Evolutionary conservation across 2,329 filamentous ascomycete genomes (phyloP).

Genomic region (Paramyrothecium roridum): DNA sequence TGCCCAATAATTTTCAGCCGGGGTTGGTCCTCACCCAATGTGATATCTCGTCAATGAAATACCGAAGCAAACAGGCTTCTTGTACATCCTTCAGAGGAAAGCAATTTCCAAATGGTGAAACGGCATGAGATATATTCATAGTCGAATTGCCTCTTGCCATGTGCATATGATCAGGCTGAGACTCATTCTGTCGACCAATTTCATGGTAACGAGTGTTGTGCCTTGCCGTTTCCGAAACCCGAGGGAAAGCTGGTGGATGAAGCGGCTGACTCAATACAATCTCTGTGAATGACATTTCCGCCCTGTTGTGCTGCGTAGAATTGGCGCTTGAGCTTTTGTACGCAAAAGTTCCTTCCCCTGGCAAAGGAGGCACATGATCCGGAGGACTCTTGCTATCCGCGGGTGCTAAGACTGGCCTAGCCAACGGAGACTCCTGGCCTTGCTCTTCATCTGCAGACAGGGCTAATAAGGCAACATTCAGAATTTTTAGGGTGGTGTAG

Average conservation of each 20-base stretch:
- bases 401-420: no score
- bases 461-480: no score
- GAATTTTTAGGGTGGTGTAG: no score
- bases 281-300: not conserved
- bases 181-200: no score
- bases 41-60: conserved; percentile 36
- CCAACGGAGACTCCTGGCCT: no score
- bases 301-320: not conserved
- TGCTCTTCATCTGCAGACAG: no score
- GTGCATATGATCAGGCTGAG: no score
- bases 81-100: conserved; percentile 31
- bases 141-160: not conserved
- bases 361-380: not conserved
- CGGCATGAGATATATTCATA: conserved; percentile 2
- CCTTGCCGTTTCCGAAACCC: not conserved
- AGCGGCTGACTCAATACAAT: not conserved
- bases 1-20: not conserved
- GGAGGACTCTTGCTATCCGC: no score
- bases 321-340: not conserved
- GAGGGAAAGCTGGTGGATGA: not conserved
- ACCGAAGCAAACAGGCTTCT: conserved; percentile 33
- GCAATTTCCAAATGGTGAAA: conserved; percentile 2
- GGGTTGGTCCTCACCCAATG: conserved; percentile 27
- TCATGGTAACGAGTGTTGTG: not conserved
- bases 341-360: not conserved